Evolutionary conservation across 2,329 filamentous ascomycete genomes (phyloP), one percentile per base, ranked within the genome.

Genomic region (Juglanconis sp.): DNA sequence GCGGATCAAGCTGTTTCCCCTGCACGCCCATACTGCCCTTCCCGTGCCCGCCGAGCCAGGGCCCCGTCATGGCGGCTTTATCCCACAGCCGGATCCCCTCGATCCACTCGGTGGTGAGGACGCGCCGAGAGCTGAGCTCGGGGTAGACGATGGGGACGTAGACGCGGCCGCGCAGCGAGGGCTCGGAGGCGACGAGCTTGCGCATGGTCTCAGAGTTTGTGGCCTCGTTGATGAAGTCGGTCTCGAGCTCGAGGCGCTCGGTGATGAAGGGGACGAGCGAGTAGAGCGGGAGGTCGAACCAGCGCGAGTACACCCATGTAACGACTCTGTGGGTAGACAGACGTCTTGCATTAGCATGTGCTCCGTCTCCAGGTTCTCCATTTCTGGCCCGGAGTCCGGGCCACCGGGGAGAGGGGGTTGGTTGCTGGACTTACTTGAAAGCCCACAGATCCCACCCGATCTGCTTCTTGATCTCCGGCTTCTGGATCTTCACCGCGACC

Each of bases 41-140:
- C 15, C 88, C 85, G 77, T 87, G 84, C 6, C 90, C 90, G 30
- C 92, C 93, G 42, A 87, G 77, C 94, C 95, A 98, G 4, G 84
- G 80, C 3, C 82, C 82, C 0, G 86, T 89, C 70, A 97, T 88
- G 56, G 88, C 82, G 60, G 91, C 87, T 72, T 96, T 96, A 69
- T 98, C 94, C 92, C 93, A 96, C 2, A 99, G 80, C 1, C 93
- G 84, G 2, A 96, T 87, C 6, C 95, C 95, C 74, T 99, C 95
- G 61, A 99, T 96, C 95, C 95, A 99, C 73, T 99, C 95, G 0
- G 94, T 92, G 1, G 93, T 96, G 79, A 99, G 88, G 53, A 99
- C 87, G 42, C 95, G 84, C 70, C 82, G 89, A 15, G 90, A 92
- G 56, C 87, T 92, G 34, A 97, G 82, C 63, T 96, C 92, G 4